Conservation (phyloP, 495 filamentous ascomycete genomes). For the Trypethelium eluteriae region DNA sequence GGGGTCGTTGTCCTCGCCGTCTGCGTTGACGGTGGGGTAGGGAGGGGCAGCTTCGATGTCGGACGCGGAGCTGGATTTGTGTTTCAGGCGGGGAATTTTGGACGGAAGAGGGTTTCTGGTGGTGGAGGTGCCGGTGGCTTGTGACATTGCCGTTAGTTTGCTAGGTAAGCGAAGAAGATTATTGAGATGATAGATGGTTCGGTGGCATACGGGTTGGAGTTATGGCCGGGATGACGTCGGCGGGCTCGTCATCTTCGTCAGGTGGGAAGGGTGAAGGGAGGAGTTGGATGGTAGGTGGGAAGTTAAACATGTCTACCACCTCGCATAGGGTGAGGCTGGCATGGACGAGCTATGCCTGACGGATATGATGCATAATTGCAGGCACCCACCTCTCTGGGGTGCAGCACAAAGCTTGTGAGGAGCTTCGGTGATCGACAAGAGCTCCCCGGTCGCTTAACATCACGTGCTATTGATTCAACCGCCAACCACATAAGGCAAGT, state of each 20-base stretch:
- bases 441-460: too few species aligned
- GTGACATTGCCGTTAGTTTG: neutral
- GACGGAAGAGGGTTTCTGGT: neutral
- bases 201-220: neutral
- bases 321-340: neutral
- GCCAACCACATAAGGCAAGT: too few species aligned
- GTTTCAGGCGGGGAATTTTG: constrained; percentile 8
- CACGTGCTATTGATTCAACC: too few species aligned
- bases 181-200: neutral
- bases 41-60: neutral
- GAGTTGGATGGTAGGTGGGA: neutral
- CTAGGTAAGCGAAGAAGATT: neutral
- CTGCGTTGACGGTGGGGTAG: neutral
- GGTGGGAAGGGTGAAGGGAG: constrained; percentile 4
- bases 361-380: neutral
- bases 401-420: too few species aligned
- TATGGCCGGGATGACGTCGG: neutral
- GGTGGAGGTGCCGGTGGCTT: neutral
- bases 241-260: constrained; percentile 5
- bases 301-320: neutral
- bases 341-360: constrained; percentile 2
- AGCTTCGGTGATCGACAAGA: too few species aligned
- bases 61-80: constrained; percentile 9
- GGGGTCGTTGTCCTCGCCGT: neutral
- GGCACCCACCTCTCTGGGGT: neutral